phyloP scores from a whole-genome alignment of 257 asterid genomes.

The Salvia rosmarinus region DNA sequence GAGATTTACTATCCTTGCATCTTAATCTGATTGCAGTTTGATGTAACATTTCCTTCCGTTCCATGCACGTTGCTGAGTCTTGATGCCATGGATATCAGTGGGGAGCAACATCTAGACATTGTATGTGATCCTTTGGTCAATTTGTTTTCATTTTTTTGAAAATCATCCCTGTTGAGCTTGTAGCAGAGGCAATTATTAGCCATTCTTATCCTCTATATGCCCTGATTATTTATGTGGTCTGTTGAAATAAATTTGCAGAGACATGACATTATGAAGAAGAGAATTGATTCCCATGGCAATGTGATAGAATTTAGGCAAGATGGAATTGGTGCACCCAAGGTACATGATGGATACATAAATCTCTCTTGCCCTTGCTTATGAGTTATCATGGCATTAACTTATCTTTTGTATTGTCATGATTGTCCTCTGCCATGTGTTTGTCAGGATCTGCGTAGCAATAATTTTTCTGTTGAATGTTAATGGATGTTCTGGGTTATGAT shows the following conservation, averaged over 20 bases:
- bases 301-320: slow-evolving; percentile 81
- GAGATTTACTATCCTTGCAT: slow-evolving; percentile 28
- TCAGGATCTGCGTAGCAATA: neutral
- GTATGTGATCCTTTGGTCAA: slow-evolving; percentile 51
- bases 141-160: slow-evolving; percentile 22
- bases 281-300: slow-evolving; percentile 81
- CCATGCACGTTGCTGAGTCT: slow-evolving; percentile 92
- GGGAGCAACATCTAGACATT: slow-evolving; percentile 92
- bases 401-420: neutral
- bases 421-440: slow-evolving; percentile 6
- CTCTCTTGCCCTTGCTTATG: slow-evolving; percentile 18
- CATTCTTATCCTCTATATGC: slow-evolving; percentile 17
- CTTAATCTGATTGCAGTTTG: slow-evolving; percentile 67
- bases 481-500: slow-evolving; percentile 2
- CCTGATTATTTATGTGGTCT: slow-evolving; percentile 25
- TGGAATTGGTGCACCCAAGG: slow-evolving; percentile 96
- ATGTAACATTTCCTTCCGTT: slow-evolving; percentile 80
- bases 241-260: slow-evolving; percentile 56
- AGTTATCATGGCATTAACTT: slow-evolving; percentile 4
- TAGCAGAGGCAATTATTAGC: slow-evolving; percentile 27
- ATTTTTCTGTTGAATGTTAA: neutral
- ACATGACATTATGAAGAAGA: slow-evolving; percentile 90
- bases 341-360: slow-evolving; percentile 41
- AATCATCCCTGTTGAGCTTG: slow-evolving; percentile 6
- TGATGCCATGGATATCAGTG: slow-evolving; percentile 98